Evolutionary conservation across 2,329 filamentous ascomycete species (phyloP), one percentile per base, ranked within the genome.

Genomic region (Fusarium subtropicale): DNA sequence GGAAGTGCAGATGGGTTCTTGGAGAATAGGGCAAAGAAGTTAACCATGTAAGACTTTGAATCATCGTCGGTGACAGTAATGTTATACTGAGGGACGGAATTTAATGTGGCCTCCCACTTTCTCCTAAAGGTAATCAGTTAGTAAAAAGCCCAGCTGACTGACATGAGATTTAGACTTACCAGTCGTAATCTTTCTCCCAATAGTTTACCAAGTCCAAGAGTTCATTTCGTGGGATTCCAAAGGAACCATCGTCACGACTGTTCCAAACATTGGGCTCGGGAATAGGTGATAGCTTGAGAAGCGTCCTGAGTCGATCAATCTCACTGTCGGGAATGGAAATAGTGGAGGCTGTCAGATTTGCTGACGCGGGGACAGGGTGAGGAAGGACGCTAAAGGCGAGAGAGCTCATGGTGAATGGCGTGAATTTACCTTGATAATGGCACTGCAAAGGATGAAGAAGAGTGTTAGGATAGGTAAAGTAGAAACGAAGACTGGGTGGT

Each of bases 61-160:
- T 68, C 64, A 1, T 71, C 54, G 16, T 68, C 65, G 3, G 22
- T 26, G 6, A 68, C 50, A 2, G 24, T 24, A 5, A 71, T 57
- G 33, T 62, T 56, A 28, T 66, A 71, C n/a, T 71, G 68, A 0
- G 68, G 68, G 2, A 66, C 33, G 0, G 68, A 62, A 18, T 71
- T 71, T 6, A 71, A 31, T 28, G 50, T 36, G 16, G 56, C 38
- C 28, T 71, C 68, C 68, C 68, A 71, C 12, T 66, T 68, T 45
- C 48, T 44, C 63, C 50, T 52, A n/a, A 3, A 44, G 2, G 8
- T 3, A 2, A 41, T 26, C 5, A 44, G 51, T 34, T 13, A 54
- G 51, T 7, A 34, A 20, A 22, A 15, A 22, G 4, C 15, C 8
- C 5, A 30, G 11, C 5, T 15, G 34, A 16, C 3, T 13, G 16